phyloP scores from a whole-genome alignment of 2,329 filamentous ascomycete genomes.

The Lachnellula occidentalis region DNA sequence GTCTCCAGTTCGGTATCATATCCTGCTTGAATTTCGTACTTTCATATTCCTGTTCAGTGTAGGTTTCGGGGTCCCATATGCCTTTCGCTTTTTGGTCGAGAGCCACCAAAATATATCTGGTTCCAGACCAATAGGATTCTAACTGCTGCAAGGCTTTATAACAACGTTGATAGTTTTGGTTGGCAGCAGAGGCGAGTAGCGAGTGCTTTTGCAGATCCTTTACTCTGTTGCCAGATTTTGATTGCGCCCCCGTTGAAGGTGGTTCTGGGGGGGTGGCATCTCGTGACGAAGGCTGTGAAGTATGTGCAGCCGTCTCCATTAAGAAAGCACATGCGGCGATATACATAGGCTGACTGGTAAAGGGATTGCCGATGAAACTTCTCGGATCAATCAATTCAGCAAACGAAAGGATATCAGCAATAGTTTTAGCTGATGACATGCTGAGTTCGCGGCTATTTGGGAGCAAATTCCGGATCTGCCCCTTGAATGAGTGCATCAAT shows the following conservation, averaged over 20 bases:
- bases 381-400: constrained; percentile 80
- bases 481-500: constrained; percentile 70
- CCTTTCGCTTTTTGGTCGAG: constrained; percentile 84
- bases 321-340: constrained; percentile 86
- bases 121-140: constrained; percentile 81
- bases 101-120: constrained; percentile 80
- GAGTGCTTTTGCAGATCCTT: constrained; percentile 54
- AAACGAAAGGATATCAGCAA: constrained; percentile 82
- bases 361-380: constrained; percentile 82
- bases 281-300: constrained; percentile 58
- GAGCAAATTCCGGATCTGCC: constrained; percentile 64
- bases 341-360: constrained; percentile 86
- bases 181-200: constrained; percentile 72
- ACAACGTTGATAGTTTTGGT: constrained; percentile 81
- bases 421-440: constrained; percentile 64
- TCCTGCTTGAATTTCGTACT: constrained; percentile 51
- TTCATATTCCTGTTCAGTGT: constrained; percentile 69
- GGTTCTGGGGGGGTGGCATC: constrained; percentile 34
- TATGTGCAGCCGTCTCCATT: constrained; percentile 71
- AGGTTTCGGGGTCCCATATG: constrained; percentile 70
- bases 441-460: constrained; percentile 69
- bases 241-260: neutral
- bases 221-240: constrained; percentile 23
- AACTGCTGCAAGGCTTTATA: constrained; percentile 77
- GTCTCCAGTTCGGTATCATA: constrained; percentile 35